Base-by-base conservation (phyloP, 805 yeast species). In the Pachysolen tannophilus region DNA sequence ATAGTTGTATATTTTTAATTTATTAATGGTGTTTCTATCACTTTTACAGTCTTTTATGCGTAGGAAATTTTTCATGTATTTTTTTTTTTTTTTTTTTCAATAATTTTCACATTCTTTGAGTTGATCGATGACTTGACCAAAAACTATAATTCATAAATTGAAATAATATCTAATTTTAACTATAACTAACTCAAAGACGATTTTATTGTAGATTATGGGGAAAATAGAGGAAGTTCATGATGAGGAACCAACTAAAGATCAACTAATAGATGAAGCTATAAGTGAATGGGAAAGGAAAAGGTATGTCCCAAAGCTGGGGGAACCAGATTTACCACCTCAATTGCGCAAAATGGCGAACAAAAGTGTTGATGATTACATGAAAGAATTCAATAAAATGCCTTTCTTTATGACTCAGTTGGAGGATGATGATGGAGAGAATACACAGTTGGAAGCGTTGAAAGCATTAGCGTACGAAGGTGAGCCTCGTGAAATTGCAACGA, bases 391-490 rank as follows among this genome's bases (percentile, higher is more conserved):
- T 53, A 69, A 83, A 48, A 61, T 86, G 53, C 98, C 98, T 7
- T 82, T 92, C 47, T 92, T 92, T 65, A 92, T 92, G 98, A 87
- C 87, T 11, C 71, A 81, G 46, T 60, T 86, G 13, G 86, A 82
- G 45, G 87, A 83, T 11, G 78, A 70, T 4, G 85, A 83, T 30
- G 90, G 87, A 21, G 81, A 77, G 29, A 84, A 83, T 49, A 51
- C 66, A 4, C 79, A 75, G 34, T 60, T 92, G 13, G 97, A 90
- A 52, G 98, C 98, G 0, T 66, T 92, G 38, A 81, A 80, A 51
- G 90, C 95, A 5, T 63, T 92, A 46, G 95, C 94, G 0, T 87
- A 85, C 51, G 98, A 92, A 33, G 98, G 97, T 30, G 95, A 86
- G 43, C 96, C 97, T 0, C 78, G 82, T 48, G 98, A 92, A 50